These are phyloP conservation scores for Bipolaris oryzae DNA, from an alignment of 2,329 filamentous ascomycete species.

Conservation along the genomic window DNA sequence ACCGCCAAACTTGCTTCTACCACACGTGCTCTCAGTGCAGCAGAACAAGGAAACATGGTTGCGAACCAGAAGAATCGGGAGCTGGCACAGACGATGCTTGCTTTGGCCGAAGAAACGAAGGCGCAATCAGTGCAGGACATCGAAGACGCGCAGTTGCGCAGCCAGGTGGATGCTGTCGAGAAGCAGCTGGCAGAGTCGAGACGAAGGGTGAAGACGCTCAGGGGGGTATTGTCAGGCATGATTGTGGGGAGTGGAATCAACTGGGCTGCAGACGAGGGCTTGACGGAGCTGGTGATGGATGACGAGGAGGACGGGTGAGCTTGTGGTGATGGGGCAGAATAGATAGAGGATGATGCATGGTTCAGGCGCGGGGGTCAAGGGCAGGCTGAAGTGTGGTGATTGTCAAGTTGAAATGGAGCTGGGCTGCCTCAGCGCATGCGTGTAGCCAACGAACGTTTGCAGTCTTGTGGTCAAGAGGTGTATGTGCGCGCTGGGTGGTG, in stretches of 20 bases:
- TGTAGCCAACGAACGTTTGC: background rate
- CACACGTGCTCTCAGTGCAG: conserved; percentile 59
- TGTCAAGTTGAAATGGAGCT: background rate
- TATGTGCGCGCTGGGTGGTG: background rate
- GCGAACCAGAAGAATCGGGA: conserved; percentile 66
- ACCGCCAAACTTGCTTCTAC: conserved; percentile 60
- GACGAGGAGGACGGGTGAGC: conserved; percentile 54
- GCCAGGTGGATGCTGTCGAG: conserved; percentile 65
- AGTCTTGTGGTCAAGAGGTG: background rate
- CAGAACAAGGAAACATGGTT: conserved; percentile 64
- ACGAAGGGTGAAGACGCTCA: conserved; percentile 74
- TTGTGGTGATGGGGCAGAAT: background rate
- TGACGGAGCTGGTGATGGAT: conserved; percentile 75
- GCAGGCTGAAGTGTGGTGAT: background rate
- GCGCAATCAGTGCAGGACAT: conserved; percentile 61
- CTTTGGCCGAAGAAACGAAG: conserved; percentile 64
- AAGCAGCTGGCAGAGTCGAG: conserved; percentile 65
- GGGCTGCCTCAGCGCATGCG: background rate
- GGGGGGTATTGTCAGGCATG: conserved; percentile 77
- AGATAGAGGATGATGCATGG: background rate
- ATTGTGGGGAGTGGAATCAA: conserved; percentile 82
- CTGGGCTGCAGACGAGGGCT: conserved; percentile 72
- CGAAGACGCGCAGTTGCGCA: conserved; percentile 58
- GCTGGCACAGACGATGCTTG: conserved; percentile 67
- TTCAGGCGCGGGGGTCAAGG: background rate